Base-by-base conservation (phyloP, 768 basidiomycete genomes). In the Rhizopogon rudus region DNA sequence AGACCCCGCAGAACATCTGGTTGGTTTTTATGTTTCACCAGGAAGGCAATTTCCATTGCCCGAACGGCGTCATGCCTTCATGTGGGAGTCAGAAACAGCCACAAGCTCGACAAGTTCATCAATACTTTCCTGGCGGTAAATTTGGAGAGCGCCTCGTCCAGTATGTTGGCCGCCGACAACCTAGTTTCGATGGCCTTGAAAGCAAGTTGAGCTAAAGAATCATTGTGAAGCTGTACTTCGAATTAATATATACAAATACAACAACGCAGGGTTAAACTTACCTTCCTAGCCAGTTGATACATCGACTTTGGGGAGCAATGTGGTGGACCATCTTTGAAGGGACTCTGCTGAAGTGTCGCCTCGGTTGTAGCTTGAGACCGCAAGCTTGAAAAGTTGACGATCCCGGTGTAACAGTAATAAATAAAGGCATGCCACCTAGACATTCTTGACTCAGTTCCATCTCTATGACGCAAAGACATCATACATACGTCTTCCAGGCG, bases 241-340 rank as follows among this genome's bases (percentile, higher is more conserved):
- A 25, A n/a, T 41, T 48, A 33, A 35, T 37, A 33, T 3, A 39
- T 40, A 40, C 29, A 22, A 10, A 33, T n/a, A 28, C 31, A 14
- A 22, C 33, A 43, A 33, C 9, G 10, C 5, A 17, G 13, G 16
- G 29, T 42, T 16, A 3, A n/a, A 31, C 51, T 42, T 39, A 62
- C 63, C 56, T 60, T 60, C 20, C 51, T 57, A 9, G 63, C 64
- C 12, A 65, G 39, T 17, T 62, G 64, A 52, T 64, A 65, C 64
- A 65, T 64, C 4, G 64, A 65, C 41, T 65, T 65, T 12, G 64
- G 64, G 13, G 64, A 65, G 50, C 64, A 65, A 22, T 41, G 37
- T 33, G 52, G 44, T 41, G 52, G 44, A n/a, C 28, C 33, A 35
- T n/a, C 25, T 28, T 22, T n/a, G 16, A 17, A 13, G 33, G 33